Base-by-base conservation (phyloP, 768 basidiomycete species). In the Podaxis carcinomalis region DNA sequence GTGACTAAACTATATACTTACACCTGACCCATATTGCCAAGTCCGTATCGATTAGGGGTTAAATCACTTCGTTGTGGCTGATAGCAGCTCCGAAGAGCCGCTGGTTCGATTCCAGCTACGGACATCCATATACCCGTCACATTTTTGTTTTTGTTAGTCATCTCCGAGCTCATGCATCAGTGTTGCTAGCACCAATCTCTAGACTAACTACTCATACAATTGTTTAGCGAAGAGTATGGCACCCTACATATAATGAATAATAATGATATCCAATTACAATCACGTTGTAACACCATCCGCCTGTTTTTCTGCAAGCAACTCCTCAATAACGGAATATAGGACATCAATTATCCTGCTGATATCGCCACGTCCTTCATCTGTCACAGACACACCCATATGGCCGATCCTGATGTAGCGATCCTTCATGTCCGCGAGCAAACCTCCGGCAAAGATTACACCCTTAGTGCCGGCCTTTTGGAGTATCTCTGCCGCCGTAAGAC, bases 371-470 rank as follows among this genome's bases (percentile, higher is more conserved):
- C 77, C 62, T 36, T 76, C 64, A 62, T 92, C 82, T 21, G 88
- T 83, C 37, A 83, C 92, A 28, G 86, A 86, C 61, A 85, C 73
- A 53, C 94, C 94, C 93, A 96, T 95, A 72, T 95, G 94, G 14
- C 90, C 89, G 42, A 64, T 63, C 50, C 61, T 85, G 80, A 93
- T 89, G 75, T 94, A 93, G 68, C 84, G 85, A 66, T 87, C 87
- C 84, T 90, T 92, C 72, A 90, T 83, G 39, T 82, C 83, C 62
- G 86, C 83, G 69, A 93, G 90, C 61, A 96, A 74, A 10, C 94
- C 94, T 28, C 86, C 92, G 35, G 94, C 92, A 49, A 92, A 83
- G 40, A 93, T 81, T 62, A 96, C 79, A 23, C 84, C 85, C 65
- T 82, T 83, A 69, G 84, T 78, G 39, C 78, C 77, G 37, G 95